Conservation (phyloP, 192 early-diverging fungal species). For the Coemansia sp. region DNA sequence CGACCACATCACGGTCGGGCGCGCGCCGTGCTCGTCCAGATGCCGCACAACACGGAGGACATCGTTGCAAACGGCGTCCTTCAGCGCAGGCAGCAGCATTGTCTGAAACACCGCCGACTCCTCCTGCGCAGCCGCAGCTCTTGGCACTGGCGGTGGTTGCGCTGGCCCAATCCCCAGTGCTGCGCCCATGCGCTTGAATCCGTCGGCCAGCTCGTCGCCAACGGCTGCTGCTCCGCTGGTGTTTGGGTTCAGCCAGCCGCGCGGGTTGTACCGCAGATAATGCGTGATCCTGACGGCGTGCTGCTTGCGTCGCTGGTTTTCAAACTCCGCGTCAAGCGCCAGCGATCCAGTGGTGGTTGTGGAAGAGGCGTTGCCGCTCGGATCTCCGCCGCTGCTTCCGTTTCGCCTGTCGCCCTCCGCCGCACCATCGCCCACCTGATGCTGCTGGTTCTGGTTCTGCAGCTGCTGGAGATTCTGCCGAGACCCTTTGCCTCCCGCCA, state of each 20-base stretch:
- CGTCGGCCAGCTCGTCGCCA: conserved; percentile 7
- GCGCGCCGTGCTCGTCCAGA: conserved; percentile 32
- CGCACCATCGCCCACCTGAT: background rate
- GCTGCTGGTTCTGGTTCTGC: conserved; percentile 14
- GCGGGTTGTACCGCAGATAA: conserved; percentile 32
- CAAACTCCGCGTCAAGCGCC: conserved; percentile 38
- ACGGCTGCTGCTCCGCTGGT: background rate
- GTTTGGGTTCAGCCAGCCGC: conserved; percentile 43
- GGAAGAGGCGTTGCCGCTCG: too few species aligned
- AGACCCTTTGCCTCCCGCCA: background rate
- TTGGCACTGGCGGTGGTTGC: background rate
- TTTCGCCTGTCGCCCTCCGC: too few species aligned
- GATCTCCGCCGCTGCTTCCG: too few species aligned
- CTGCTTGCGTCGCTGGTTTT: conserved; percentile 35
- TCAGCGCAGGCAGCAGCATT: conserved; percentile 17
- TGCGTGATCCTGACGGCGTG: conserved; percentile 36
- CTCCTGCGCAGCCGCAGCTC: background rate
- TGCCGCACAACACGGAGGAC: conserved; percentile 10
- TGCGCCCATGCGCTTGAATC: conserved; percentile 5
- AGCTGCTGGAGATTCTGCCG: background rate
- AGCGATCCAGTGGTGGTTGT: conserved; percentile 28
- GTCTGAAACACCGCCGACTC: conserved; percentile 15
- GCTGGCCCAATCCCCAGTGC: background rate
- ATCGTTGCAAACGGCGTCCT: conserved; percentile 13
- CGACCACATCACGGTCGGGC: conserved; percentile 37